phyloP scores from a whole-genome alignment of 192 early-diverging fungal species.

The Thamnidium elegans region DNA sequence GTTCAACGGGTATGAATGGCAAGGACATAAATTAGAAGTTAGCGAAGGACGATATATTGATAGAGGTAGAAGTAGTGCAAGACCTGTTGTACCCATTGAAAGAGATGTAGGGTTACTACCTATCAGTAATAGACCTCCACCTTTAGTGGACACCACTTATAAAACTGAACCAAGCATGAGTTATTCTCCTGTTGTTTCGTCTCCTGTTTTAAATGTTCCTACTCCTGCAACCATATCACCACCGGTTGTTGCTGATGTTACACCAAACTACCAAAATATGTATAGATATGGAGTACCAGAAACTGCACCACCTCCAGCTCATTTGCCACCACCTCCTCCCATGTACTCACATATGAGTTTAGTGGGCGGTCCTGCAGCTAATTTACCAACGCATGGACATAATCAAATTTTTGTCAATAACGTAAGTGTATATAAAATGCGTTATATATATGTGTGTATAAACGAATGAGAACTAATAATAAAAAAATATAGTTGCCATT shows the following conservation, averaged over 20 bases:
- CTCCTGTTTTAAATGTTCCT: background rate
- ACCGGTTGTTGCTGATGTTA: background rate
- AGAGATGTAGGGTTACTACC: too few relatives aligned
- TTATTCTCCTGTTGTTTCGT: background rate
- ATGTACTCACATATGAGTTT: constrained; percentile 19
- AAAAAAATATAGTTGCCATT: constrained; percentile 44
- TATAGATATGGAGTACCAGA: background rate
- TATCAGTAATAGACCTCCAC: background rate
- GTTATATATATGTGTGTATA: too few relatives aligned
- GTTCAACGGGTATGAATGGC: constrained; percentile 79
- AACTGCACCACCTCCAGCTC: constrained; percentile 1
- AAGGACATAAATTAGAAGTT: constrained; percentile 74
- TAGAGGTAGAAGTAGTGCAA: background rate
- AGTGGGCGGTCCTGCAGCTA: constrained; percentile 31
- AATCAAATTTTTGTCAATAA: constrained; percentile 46
- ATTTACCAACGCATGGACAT: constrained; percentile 27
- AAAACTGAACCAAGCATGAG: background rate
- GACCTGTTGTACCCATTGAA: background rate
- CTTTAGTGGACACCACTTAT: background rate
- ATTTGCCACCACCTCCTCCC: constrained; percentile 1
- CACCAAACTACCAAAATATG: background rate
- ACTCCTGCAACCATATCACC: background rate
- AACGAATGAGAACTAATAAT: background rate
- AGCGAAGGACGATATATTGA: constrained; percentile 58
- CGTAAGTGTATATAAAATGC: constrained; percentile 24